These are phyloP conservation scores for Cladophialophora bantiana DNA, from an alignment of 2,329 filamentous ascomycete species.

Conservation along the genomic window DNA sequence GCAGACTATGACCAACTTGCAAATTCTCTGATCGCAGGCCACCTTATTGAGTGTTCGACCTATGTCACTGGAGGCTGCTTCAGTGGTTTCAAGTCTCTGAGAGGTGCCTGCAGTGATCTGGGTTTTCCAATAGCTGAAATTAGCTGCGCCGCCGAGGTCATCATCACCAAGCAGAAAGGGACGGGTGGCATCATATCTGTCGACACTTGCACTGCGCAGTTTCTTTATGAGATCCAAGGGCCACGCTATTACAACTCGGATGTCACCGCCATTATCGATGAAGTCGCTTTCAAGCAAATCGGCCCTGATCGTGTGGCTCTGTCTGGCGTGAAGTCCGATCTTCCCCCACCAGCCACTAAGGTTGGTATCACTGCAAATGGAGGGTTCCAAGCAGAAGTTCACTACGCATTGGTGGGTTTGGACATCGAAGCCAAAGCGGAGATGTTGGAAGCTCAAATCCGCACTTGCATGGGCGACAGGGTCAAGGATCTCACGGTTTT, in stretches of 20 bases:
- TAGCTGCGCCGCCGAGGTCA: slow-evolving; percentile 27
- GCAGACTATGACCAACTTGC: slow-evolving; percentile 34
- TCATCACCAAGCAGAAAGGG: slow-evolving; percentile 31
- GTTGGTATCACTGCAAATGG: slow-evolving; percentile 51
- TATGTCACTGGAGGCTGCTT: slow-evolving; percentile 54
- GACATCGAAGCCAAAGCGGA: slow-evolving; percentile 50
- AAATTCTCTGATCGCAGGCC: slow-evolving; percentile 43
- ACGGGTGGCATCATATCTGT: slow-evolving; percentile 34
- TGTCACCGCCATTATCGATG: slow-evolving; percentile 57
- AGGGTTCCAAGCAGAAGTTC: slow-evolving; percentile 51
- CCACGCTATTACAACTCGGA: slow-evolving; percentile 59
- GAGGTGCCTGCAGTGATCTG: slow-evolving; percentile 37
- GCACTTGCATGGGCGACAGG: slow-evolving; percentile 15
- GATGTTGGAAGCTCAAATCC: slow-evolving; percentile 47
- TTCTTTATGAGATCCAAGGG: slow-evolving; percentile 57
- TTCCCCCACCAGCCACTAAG: slow-evolving; percentile 55
- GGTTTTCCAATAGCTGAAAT: slow-evolving; percentile 43
- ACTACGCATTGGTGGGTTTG: slow-evolving; percentile 49
- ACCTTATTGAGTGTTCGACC: slow-evolving; percentile 43
- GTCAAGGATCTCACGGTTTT: slow-evolving; percentile 25
- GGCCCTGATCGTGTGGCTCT: slow-evolving; percentile 51
- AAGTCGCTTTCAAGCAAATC: slow-evolving; percentile 45
- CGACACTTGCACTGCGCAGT: slow-evolving; percentile 45
- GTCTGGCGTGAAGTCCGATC: slow-evolving; percentile 51
- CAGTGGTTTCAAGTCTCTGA: slow-evolving; percentile 50